Percentiles rank a stretch among this genome's conserved stretches.
These are phyloP conservation scores for Ustilago trichophora DNA, from an alignment of 1,284 basidiomycete genomes.

Conservation along the genomic window DNA sequence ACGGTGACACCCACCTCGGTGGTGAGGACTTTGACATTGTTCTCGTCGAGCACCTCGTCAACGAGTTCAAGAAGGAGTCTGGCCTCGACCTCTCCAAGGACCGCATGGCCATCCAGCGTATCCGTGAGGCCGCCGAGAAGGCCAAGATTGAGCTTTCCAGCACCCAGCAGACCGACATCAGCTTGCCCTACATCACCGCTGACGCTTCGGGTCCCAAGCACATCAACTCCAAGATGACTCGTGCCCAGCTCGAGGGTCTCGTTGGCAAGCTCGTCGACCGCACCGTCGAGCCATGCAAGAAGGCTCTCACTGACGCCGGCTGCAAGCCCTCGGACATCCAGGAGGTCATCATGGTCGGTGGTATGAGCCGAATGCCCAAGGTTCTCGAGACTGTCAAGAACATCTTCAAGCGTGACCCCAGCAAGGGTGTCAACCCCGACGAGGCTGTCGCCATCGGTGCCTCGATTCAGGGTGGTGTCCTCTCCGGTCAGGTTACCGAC, in stretches of 20 bases:
- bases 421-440: constrained; percentile 97
- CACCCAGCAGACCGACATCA: constrained; percentile 65
- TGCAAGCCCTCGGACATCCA: constrained; percentile 91
- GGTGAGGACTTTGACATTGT: constrained; percentile 97
- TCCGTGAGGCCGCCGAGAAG: constrained; percentile 98
- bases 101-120: constrained; percentile 97
- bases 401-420: constrained; percentile 92
- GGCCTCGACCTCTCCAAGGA: constrained; percentile 84
- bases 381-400: constrained; percentile 91
- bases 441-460: constrained; percentile 94
- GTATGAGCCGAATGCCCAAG: constrained; percentile 97
- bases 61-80: constrained; percentile 92
- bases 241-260: constrained; percentile 85
- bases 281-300: constrained; percentile 96
- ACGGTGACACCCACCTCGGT: constrained; percentile 97
- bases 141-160: constrained; percentile 98
- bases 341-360: constrained; percentile 97
- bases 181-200: constrained; percentile 85
- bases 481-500: constrained; percentile 94
- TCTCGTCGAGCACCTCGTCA: constrained; percentile 85
- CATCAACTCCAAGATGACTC: constrained; percentile 65
- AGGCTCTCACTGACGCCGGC: constrained; percentile 89
- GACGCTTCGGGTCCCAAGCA: constrained; percentile 28
- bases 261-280: constrained; percentile 84
- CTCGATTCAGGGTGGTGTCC: constrained; percentile 91